These are phyloP conservation scores for Lasiodiplodia sp. DNA, from an alignment of 2,329 filamentous ascomycete genomes.

Conservation along the genomic window DNA sequence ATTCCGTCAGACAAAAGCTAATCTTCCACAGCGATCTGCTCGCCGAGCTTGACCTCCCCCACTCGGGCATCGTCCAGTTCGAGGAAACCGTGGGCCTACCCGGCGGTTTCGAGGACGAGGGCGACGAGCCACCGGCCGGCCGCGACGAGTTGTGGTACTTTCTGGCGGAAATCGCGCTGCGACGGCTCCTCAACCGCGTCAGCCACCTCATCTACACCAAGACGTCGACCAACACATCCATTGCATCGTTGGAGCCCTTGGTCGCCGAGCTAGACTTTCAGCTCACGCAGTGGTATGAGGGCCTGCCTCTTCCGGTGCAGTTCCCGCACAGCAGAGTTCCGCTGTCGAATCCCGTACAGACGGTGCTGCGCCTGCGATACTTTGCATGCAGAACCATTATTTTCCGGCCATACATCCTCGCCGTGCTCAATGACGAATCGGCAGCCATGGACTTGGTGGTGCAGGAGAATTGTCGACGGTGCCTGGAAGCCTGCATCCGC, in stretches of 20 bases:
- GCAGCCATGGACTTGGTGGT: constrained; percentile 75
- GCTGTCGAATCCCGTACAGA: constrained; percentile 77
- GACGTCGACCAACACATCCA: constrained; percentile 67
- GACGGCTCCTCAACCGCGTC: constrained; percentile 78
- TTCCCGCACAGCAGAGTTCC: constrained; percentile 75
- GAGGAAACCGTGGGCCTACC: constrained; percentile 82
- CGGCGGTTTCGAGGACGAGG: constrained; percentile 74
- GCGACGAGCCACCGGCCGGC: constrained; percentile 68
- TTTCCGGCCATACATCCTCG: constrained; percentile 82
- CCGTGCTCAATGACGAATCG: constrained; percentile 79
- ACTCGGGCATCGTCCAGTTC: constrained; percentile 82
- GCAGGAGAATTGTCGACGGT: constrained; percentile 80
- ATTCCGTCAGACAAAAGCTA: constrained; percentile 7
- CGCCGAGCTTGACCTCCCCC: constrained; percentile 80
- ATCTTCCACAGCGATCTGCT: constrained; percentile 65
- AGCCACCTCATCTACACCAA: constrained; percentile 82
- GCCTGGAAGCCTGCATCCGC: constrained; percentile 78
- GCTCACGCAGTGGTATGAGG: constrained; percentile 84
- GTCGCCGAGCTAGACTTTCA: constrained; percentile 84
- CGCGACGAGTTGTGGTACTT: constrained; percentile 88
- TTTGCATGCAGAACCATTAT: constrained; percentile 88
- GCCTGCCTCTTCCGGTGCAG: constrained; percentile 74
- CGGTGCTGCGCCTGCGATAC: constrained; percentile 79
- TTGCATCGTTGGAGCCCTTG: constrained; percentile 76
- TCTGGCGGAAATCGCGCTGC: constrained; percentile 80